Percentiles rank a stretch among this genome's conserved stretches.
Conservation (phyloP, 345 rosid species). For the Noccaea caerulescens region DNA sequence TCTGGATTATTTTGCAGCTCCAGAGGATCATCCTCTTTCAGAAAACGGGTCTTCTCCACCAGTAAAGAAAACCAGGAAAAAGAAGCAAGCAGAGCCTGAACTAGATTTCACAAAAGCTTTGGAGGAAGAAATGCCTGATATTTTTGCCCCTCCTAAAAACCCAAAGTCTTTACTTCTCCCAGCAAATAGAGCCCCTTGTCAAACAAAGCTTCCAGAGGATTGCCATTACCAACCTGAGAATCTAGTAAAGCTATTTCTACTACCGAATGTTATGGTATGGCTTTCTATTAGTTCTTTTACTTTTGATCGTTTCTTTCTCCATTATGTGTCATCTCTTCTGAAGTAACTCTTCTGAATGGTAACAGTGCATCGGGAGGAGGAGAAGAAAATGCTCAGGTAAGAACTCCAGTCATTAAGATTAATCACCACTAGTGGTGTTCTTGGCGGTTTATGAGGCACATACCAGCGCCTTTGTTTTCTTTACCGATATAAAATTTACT, state of each 20-base stretch:
- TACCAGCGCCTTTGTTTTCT: slow-evolving; percentile 26
- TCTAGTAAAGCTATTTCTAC: slow-evolving; percentile 84
- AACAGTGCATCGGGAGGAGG: slow-evolving; percentile 84
- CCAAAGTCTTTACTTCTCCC: slow-evolving; percentile 74
- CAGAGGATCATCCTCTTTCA: slow-evolving; percentile 52
- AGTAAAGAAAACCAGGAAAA: slow-evolving; percentile 64
- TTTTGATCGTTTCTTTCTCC: not conserved
- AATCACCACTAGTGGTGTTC: slow-evolving; percentile 1
- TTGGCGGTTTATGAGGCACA: slow-evolving; percentile 11
- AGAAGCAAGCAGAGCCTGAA: slow-evolving; percentile 68
- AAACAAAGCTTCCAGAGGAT: slow-evolving; percentile 88
- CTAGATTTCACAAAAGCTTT: slow-evolving; percentile 77
- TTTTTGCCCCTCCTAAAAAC: slow-evolving; percentile 85
- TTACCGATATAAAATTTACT: not conserved
- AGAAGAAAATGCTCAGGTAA: slow-evolving; percentile 68
- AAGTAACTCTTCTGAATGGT: slow-evolving; percentile 44
- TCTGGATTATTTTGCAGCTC: slow-evolving; percentile 44
- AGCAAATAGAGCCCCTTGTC: slow-evolving; percentile 64
- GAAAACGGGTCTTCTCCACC: slow-evolving; percentile 55
- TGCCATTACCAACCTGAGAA: slow-evolving; percentile 95
- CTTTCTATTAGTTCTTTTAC: slow-evolving; percentile 8
- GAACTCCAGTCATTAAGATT: slow-evolving; percentile 14
- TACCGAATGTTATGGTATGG: slow-evolving; percentile 79
- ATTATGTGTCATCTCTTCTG: slow-evolving; percentile 26
- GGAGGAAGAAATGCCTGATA: slow-evolving; percentile 64